Percentiles rank a stretch among this genome's conserved stretches.
phyloP scores from a whole-genome alignment of 208 protist species.

The Crithidia fasciculata region DNA sequence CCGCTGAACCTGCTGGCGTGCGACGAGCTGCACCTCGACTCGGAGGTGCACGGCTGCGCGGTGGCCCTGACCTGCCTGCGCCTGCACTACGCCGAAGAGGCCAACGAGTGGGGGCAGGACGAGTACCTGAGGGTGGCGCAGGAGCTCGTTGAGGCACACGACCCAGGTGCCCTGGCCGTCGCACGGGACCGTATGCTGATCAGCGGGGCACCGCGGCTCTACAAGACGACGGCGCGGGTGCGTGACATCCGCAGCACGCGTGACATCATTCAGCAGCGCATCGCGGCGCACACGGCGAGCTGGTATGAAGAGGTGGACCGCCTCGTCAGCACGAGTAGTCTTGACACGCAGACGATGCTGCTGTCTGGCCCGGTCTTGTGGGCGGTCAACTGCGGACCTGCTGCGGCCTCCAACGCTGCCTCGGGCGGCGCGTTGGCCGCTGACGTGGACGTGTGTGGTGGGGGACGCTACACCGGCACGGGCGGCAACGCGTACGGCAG shows the following conservation, averaged over 20 bases:
- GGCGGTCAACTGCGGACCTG: conserved; percentile 38
- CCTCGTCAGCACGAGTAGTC: conserved; percentile 24
- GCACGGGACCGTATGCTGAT: conserved; percentile 70
- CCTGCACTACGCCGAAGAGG: conserved; percentile 76
- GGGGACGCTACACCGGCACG: not conserved
- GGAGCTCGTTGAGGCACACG: conserved; percentile 50
- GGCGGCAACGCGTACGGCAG: not conserved
- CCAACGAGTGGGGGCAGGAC: conserved; percentile 70
- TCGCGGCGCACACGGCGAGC: conserved; percentile 50
- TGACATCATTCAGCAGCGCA: conserved; percentile 60
- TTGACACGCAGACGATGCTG: conserved; percentile 33
- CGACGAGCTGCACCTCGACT: conserved; percentile 54
- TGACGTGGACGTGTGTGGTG: conserved; percentile 15
- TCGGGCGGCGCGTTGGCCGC: conserved; percentile 8
- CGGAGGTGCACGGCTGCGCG: conserved; percentile 80
- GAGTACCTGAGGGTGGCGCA: conserved; percentile 54
- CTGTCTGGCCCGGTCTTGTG: conserved; percentile 54
- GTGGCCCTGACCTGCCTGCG: conserved; percentile 86
- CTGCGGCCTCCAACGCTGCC: conserved; percentile 3
- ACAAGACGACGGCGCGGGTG: conserved; percentile 39
- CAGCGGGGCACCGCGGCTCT: conserved; percentile 42
- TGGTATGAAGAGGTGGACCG: conserved; percentile 64
- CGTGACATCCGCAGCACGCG: conserved; percentile 68
- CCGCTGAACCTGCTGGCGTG: conserved; percentile 43
- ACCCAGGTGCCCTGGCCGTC: conserved; percentile 44